phyloP scores from a whole-genome alignment of 805 yeast species.

The Komagataella pseudopastoris region DNA sequence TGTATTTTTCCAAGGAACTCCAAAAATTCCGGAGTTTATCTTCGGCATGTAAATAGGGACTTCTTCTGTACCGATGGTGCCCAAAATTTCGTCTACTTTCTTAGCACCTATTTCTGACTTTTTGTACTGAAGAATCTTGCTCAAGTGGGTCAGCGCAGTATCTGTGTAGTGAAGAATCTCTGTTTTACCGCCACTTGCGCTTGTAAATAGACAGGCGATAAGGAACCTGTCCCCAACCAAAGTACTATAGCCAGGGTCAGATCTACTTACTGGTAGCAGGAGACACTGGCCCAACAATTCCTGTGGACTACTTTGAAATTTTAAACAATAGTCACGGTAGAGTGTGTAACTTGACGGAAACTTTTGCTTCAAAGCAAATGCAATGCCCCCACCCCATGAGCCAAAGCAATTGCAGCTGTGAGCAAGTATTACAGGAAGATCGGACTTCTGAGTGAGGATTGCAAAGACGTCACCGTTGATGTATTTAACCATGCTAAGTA shows the following conservation, averaged over 20 bases:
- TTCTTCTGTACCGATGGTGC: conserved; percentile 1
- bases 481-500: conserved; percentile 19
- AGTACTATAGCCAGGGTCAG: conserved; percentile 19
- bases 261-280: conserved; percentile 21
- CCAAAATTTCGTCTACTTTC: not conserved
- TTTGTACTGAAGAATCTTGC: conserved; percentile 17
- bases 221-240: conserved; percentile 11
- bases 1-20: conserved; percentile 67
- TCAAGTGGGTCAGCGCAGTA: conserved; percentile 32
- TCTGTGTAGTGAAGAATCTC: conserved; percentile 40
- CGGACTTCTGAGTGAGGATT: conserved; percentile 10
- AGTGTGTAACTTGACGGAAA: conserved; percentile 44
- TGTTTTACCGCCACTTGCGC: conserved; percentile 32
- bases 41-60: conserved; percentile 50
- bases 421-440: conserved; percentile 35
- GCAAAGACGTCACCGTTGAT: conserved; percentile 45
- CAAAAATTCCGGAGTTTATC: conserved; percentile 71
- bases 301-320: conserved; percentile 8
- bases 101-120: conserved; percentile 3
- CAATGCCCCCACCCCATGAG: conserved; percentile 80
- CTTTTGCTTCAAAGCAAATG: conserved; percentile 34
- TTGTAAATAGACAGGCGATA: conserved; percentile 66
- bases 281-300: conserved; percentile 42
- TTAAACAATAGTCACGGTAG: conserved; percentile 31
- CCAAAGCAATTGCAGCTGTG: conserved; percentile 79